Evolutionary conservation across 2,329 filamentous ascomycete species (phyloP).

Genomic region (Fusarium siculi): DNA sequence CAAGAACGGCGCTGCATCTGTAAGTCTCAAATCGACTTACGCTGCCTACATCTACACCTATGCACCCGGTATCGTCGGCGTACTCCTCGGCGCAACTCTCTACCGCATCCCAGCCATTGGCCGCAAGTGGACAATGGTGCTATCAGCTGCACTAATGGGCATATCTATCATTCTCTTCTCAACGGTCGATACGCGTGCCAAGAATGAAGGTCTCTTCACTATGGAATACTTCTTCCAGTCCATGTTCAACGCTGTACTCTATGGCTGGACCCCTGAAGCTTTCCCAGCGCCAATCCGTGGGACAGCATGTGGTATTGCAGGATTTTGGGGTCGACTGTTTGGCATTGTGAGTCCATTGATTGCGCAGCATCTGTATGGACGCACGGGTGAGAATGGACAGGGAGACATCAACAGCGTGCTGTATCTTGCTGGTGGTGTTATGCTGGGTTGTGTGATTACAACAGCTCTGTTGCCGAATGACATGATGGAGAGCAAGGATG

Average conservation of each 20-base stretch:
- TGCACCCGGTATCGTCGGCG: conserved; percentile 61
- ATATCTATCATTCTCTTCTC: conserved; percentile 60
- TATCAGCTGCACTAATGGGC: conserved; percentile 58
- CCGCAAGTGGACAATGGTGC: conserved; percentile 56
- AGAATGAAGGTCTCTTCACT: conserved; percentile 53
- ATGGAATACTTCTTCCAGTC: conserved; percentile 59
- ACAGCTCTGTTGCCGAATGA: conserved; percentile 59
- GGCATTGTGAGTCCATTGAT: conserved; percentile 68
- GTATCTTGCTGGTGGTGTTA: conserved; percentile 66
- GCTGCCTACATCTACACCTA: conserved; percentile 66
- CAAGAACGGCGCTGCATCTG: conserved; percentile 59
- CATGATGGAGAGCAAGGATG: conserved; percentile 50
- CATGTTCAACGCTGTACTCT: conserved; percentile 51
- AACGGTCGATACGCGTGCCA: conserved; percentile 50
- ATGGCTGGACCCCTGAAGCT: conserved; percentile 65
- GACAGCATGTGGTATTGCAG: conserved; percentile 66
- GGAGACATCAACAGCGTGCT: conserved; percentile 61
- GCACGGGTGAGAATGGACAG: conserved; percentile 40
- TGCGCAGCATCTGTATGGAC: conserved; percentile 57
- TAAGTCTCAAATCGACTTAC: conserved; percentile 60
- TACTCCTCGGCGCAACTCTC: conserved; percentile 58
- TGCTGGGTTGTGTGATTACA: conserved; percentile 62
- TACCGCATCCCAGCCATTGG: conserved; percentile 52
- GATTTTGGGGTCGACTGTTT: conserved; percentile 68
- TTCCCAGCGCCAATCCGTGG: conserved; percentile 66